Percentiles rank a stretch among this genome's conserved stretches.
phyloP scores from a whole-genome alignment of 495 filamentous ascomycete genomes.

The Aspergillus ostianus region DNA sequence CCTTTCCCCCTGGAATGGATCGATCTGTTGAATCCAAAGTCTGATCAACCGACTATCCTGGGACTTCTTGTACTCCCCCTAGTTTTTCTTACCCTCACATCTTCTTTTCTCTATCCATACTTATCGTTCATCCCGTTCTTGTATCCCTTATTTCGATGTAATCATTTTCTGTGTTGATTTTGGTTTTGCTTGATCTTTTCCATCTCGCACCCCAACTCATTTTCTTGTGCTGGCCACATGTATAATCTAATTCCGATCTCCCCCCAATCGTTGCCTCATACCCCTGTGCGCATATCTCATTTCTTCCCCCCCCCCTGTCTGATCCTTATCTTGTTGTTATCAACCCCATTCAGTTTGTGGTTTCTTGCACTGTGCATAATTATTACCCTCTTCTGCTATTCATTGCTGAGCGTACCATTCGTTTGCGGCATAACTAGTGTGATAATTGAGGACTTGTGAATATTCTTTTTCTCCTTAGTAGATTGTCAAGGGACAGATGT shows the following conservation, averaged over 20 bases:
- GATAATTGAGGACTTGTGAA: constrained; percentile 19
- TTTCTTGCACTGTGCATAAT: constrained; percentile 24
- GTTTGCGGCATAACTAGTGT: constrained; percentile 22
- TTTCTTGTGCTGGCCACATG: constrained; percentile 31
- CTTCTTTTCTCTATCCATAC: constrained; percentile 15
- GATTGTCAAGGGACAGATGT: not conserved
- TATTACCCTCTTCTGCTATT: constrained; percentile 15
- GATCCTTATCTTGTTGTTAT: constrained; percentile 15
- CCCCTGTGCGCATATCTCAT: constrained; percentile 26
- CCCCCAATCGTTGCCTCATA: constrained; percentile 32
- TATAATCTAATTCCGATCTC: constrained; percentile 31
- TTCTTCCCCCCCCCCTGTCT: constrained; percentile 13
- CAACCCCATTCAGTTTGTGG: constrained; percentile 18
- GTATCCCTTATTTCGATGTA: constrained; percentile 25
- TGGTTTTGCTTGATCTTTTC: constrained; percentile 13
- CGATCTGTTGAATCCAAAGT: not conserved
- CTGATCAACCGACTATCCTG: not conserved
- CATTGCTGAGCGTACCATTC: constrained; percentile 17
- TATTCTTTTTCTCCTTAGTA: not conserved
- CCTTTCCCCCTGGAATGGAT: not conserved
- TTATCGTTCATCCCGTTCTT: constrained; percentile 20
- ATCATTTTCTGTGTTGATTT: constrained; percentile 14
- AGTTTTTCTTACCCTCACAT: constrained; percentile 9
- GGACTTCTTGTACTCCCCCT: constrained; percentile 21
- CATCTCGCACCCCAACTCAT: not conserved